These are phyloP conservation scores for Claviceps maximensis DNA, from an alignment of 2,329 filamentous ascomycete species.

Conservation along the genomic window DNA sequence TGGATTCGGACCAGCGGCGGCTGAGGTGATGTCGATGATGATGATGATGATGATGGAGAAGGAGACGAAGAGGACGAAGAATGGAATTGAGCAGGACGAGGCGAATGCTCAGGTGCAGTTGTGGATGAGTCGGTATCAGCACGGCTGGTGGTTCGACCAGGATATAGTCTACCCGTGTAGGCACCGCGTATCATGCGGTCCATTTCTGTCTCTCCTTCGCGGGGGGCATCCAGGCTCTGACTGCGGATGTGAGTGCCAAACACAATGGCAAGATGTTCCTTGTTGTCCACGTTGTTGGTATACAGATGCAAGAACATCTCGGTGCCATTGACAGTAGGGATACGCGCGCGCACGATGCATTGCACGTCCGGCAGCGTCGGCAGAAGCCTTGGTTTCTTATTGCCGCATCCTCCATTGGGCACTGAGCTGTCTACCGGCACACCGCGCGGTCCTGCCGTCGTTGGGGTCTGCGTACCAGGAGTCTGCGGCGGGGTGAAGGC, in stretches of 20 bases:
- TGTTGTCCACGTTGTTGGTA: slow-evolving; percentile 81
- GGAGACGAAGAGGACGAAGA: not conserved
- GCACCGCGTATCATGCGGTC: slow-evolving; percentile 90
- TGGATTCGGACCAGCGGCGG: slow-evolving; percentile 81
- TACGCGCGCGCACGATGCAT: slow-evolving; percentile 87
- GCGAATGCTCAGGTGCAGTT: not conserved
- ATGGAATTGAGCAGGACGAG: not conserved
- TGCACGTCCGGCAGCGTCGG: slow-evolving; percentile 70
- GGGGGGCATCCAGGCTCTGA: slow-evolving; percentile 54
- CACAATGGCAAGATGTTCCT: slow-evolving; percentile 94
- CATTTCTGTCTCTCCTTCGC: slow-evolving; percentile 70
- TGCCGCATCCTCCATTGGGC: slow-evolving; percentile 44
- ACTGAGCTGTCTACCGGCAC: slow-evolving; percentile 48
- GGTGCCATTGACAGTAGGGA: slow-evolving; percentile 79
- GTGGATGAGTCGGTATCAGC: slow-evolving; percentile 14
- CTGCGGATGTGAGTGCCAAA: slow-evolving; percentile 79
- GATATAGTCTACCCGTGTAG: slow-evolving; percentile 77
- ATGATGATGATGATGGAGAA: not conserved
- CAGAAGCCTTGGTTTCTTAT: slow-evolving; percentile 58
- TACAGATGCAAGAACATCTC: slow-evolving; percentile 98
- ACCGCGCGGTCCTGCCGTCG: slow-evolving; percentile 30
- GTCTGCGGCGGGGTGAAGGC: slow-evolving; percentile 65
- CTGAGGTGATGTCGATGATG: slow-evolving; percentile 5
- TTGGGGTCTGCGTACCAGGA: slow-evolving; percentile 43
- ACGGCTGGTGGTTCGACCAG: slow-evolving; percentile 67